These are phyloP conservation scores for Hanseniaspora meyeri DNA, from an alignment of 805 yeast genomes.

Conservation along the genomic window DNA sequence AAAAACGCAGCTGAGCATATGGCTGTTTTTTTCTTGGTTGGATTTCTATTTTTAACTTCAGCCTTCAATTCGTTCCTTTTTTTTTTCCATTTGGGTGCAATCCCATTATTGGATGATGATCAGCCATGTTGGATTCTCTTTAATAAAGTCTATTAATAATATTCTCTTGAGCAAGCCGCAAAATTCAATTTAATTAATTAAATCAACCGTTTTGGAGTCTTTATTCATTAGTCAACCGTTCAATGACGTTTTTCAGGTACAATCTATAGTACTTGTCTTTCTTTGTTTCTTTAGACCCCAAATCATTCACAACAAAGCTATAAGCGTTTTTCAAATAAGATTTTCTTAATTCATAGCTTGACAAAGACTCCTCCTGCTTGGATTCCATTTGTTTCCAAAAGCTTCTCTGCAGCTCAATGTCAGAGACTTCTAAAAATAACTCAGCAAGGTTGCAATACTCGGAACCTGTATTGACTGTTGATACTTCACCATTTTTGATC, in stretches of 20 bases:
- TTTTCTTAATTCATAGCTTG: neutral
- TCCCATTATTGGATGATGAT: too few species aligned
- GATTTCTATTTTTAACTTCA: neutral
- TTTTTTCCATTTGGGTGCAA: too few species aligned
- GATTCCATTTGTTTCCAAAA: neutral
- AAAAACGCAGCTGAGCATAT: too few species aligned
- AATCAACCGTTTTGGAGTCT: too few species aligned
- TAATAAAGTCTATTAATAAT: too few species aligned
- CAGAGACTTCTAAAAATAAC: neutral
- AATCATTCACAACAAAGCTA: neutral
- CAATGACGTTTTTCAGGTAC: neutral
- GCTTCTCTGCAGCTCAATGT: neutral
- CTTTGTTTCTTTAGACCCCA: neutral
- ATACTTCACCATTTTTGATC: neutral
- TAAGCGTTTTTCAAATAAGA: slow-evolving; percentile 2
- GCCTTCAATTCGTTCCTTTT: neutral
- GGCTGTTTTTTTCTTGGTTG: neutral
- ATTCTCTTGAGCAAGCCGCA: too few species aligned
- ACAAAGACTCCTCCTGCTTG: neutral
- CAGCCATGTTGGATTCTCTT: neutral
- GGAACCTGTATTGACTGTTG: neutral
- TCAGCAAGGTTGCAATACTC: neutral
- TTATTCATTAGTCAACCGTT: too few species aligned
- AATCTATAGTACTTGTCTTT: slow-evolving; percentile 4
- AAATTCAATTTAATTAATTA: too few species aligned